Evolutionary conservation across 306 rosid species (phyloP).

Genomic region (Castanea crenata): DNA sequence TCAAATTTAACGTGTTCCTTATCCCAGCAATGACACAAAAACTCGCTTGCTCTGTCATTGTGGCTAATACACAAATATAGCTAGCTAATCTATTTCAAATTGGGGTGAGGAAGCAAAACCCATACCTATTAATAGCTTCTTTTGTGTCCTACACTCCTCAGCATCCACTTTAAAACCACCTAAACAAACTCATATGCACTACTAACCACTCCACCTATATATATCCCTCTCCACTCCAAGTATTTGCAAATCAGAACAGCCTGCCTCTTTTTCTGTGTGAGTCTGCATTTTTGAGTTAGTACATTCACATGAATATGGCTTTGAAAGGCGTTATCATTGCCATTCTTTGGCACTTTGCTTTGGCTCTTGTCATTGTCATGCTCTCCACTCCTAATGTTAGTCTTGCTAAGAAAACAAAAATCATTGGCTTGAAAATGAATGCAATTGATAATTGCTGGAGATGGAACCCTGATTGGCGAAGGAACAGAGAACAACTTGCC

Average conservation of each 20-base stretch:
- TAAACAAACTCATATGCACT: background rate
- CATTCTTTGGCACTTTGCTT: background rate
- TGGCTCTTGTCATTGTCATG: background rate
- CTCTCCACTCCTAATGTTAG: background rate
- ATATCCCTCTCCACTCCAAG: background rate
- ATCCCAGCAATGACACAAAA: background rate
- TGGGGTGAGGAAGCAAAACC: background rate
- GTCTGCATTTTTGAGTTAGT: no score
- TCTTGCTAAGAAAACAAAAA: background rate
- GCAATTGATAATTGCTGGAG: constrained; percentile 1
- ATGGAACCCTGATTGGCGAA: background rate
- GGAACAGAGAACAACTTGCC: background rate
- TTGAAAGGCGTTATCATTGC: background rate
- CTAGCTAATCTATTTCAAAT: no score
- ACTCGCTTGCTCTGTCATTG: background rate
- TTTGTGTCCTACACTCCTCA: background rate
- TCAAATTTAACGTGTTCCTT: background rate
- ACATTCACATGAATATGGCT: background rate
- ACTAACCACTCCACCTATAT: background rate
- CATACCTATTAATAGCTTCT: background rate
- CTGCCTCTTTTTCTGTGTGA: background rate
- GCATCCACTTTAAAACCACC: background rate
- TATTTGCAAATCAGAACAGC: background rate
- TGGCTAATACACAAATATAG: background rate
- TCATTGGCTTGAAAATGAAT: background rate